Percentiles rank a stretch among this genome's conserved stretches.
These are phyloP conservation scores for Carex littledalei DNA, from an alignment of 176 grass and related monocot species.

Conservation along the genomic window DNA sequence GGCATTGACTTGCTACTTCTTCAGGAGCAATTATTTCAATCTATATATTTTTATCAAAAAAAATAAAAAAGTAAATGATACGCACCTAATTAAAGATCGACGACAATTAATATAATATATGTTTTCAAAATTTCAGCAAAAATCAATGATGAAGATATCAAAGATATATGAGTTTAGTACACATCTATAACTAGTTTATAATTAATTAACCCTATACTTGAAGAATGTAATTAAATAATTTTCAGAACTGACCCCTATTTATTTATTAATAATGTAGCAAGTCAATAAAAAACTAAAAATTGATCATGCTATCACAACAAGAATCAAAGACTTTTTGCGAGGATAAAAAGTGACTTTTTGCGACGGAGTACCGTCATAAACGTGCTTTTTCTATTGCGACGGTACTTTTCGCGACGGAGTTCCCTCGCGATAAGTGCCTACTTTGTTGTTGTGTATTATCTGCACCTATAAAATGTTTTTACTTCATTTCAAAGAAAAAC, in stretches of 20 bases:
- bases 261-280: too few relatives aligned
- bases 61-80: neutral
- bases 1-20: slow-evolving; percentile 42
- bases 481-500: too few relatives aligned
- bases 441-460: too few relatives aligned
- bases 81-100: neutral
- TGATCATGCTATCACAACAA: neutral
- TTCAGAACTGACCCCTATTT: too few relatives aligned
- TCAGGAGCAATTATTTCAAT: slow-evolving; percentile 32
- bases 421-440: too few relatives aligned
- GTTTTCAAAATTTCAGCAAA: neutral
- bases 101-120: neutral
- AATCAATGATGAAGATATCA: neutral
- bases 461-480: neutral
- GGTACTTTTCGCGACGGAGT: too few relatives aligned
- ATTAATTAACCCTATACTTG: neutral
- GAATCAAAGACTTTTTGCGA: too few relatives aligned
- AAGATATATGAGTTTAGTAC: neutral
- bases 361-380: too few relatives aligned
- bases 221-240: too few relatives aligned
- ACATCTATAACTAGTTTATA: neutral
- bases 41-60: slow-evolving; percentile 18
- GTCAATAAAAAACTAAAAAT: too few relatives aligned
- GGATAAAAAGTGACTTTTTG: too few relatives aligned
- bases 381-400: too few relatives aligned